These are phyloP conservation scores for Wickerhamomyces canadensis DNA, from an alignment of 805 yeast genomes.

Conservation along the genomic window DNA sequence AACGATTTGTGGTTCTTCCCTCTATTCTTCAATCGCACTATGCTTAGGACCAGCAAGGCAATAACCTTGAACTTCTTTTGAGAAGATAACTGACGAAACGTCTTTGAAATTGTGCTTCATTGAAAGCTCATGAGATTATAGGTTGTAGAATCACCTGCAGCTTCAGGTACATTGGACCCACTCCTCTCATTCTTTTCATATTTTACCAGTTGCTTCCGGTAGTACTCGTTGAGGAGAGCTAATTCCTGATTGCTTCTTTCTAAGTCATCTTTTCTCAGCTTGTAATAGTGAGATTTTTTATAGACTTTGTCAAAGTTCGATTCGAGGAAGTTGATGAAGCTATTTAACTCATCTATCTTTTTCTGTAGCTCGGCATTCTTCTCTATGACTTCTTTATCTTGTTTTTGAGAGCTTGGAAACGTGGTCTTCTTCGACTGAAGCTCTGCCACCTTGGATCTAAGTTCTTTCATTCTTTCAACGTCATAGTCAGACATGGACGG, in stretches of 20 bases:
- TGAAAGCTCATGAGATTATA: not conserved
- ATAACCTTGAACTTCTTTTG: too few species aligned
- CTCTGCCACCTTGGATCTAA: conserved; percentile 8
- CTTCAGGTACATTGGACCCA: not conserved
- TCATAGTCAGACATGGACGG: conserved; percentile 1
- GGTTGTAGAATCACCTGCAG: conserved; percentile 3
- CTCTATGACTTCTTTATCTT: conserved; percentile 4
- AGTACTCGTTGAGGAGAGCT: conserved; percentile 3
- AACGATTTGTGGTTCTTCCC: too few species aligned
- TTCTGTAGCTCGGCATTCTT: conserved; percentile 6
- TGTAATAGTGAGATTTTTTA: conserved; percentile 2
- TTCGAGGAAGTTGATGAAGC: conserved; percentile 17
- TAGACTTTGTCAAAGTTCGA: conserved; percentile 10
- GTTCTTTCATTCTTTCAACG: conserved; percentile 4
- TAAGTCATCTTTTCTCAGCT: conserved; percentile 8
- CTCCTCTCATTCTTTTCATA: not conserved
- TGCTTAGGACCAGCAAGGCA: too few species aligned
- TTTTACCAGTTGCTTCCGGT: conserved; percentile 3
- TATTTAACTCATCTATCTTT: conserved; percentile 15
- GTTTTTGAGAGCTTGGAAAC: not conserved
- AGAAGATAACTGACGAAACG: too few species aligned
- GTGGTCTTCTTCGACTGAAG: too few species aligned
- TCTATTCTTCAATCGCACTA: too few species aligned
- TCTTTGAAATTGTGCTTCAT: too few species aligned
- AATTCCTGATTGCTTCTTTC: conserved; percentile 11